Conservation (phyloP, 2,329 filamentous ascomycete genomes). For the Colletotrichum australisinense region DNA sequence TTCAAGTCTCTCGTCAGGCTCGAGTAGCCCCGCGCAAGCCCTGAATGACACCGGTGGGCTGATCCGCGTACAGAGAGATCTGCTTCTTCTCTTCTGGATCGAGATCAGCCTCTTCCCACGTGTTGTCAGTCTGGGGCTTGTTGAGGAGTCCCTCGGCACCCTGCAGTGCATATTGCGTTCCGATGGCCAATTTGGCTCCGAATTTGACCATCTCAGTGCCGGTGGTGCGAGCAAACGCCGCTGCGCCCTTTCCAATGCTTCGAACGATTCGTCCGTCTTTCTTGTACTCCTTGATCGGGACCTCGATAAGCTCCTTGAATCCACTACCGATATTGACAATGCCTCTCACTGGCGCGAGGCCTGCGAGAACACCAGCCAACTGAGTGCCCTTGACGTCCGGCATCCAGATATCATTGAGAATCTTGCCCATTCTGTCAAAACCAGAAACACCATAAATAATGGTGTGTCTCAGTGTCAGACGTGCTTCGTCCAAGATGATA, state of each 20-base stretch:
- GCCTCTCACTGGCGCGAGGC: slow-evolving; percentile 88
- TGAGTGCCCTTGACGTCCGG: slow-evolving; percentile 92
- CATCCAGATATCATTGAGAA: slow-evolving; percentile 96
- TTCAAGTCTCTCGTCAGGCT: slow-evolving; percentile 90
- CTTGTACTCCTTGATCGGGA: slow-evolving; percentile 91
- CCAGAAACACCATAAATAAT: slow-evolving; percentile 94
- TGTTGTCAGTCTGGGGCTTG: slow-evolving; percentile 49
- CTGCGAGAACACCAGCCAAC: slow-evolving; percentile 87
- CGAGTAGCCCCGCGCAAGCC: slow-evolving; percentile 86
- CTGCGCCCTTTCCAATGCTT: slow-evolving; percentile 90
- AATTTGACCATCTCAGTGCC: slow-evolving; percentile 94
- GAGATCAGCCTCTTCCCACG: slow-evolving; percentile 69
- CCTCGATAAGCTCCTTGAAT: slow-evolving; percentile 85
- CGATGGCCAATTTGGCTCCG: slow-evolving; percentile 92
- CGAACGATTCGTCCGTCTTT: slow-evolving; percentile 94
- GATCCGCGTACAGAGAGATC: slow-evolving; percentile 92
- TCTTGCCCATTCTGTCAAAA: slow-evolving; percentile 90
- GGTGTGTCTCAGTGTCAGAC: slow-evolving; percentile 86
- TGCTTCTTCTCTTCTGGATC: slow-evolving; percentile 80
- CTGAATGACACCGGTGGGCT: slow-evolving; percentile 88
- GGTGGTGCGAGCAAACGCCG: slow-evolving; percentile 91
- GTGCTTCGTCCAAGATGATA: slow-evolving; percentile 87
- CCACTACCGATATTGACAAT: slow-evolving; percentile 92
- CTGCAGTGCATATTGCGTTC: slow-evolving; percentile 92
- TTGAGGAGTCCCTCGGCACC: slow-evolving; percentile 85